These are phyloP conservation scores for Calocera viscosa DNA, from an alignment of 768 basidiomycete genomes.

Conservation along the genomic window DNA sequence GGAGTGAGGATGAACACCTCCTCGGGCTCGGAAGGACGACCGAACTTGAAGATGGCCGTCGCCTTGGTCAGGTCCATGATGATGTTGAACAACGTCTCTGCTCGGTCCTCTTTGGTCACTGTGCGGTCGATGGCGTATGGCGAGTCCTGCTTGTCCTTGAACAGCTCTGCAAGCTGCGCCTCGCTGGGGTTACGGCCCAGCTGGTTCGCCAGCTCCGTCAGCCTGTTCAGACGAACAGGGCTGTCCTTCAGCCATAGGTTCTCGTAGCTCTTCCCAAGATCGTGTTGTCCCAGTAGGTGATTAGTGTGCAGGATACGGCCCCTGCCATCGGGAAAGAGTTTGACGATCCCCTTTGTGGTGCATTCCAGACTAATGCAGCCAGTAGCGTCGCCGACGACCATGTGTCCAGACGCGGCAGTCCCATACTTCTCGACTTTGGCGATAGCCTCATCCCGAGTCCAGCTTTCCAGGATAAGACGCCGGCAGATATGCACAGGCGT, in stretches of 20 bases:
- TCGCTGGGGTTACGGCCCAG: constrained; percentile 5
- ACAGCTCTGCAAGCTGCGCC: background rate
- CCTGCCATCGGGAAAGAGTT: background rate
- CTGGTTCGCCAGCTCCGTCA: constrained; percentile 1
- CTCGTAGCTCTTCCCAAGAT: background rate
- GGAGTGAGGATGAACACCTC: constrained; percentile 4
- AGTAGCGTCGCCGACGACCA: background rate
- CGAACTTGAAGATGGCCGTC: background rate
- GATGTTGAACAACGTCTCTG: background rate
- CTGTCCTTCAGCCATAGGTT: constrained; percentile 7
- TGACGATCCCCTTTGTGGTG: background rate
- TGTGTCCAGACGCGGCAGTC: background rate
- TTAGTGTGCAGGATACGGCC: constrained; percentile 3
- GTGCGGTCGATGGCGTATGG: background rate
- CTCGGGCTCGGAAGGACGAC: background rate
- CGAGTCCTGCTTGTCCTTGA: background rate
- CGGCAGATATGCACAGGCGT: constrained; percentile 4
- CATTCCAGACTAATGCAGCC: background rate
- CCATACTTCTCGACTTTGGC: constrained; percentile 6
- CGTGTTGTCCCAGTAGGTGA: background rate
- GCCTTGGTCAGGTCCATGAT: constrained; percentile 2
- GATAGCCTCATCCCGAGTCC: constrained; percentile 1
- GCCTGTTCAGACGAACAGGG: background rate
- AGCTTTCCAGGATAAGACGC: background rate
- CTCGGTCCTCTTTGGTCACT: background rate